These are phyloP conservation scores for Entomortierella lignicola DNA, from an alignment of 192 early-diverging fungal species.

Conservation along the genomic window DNA sequence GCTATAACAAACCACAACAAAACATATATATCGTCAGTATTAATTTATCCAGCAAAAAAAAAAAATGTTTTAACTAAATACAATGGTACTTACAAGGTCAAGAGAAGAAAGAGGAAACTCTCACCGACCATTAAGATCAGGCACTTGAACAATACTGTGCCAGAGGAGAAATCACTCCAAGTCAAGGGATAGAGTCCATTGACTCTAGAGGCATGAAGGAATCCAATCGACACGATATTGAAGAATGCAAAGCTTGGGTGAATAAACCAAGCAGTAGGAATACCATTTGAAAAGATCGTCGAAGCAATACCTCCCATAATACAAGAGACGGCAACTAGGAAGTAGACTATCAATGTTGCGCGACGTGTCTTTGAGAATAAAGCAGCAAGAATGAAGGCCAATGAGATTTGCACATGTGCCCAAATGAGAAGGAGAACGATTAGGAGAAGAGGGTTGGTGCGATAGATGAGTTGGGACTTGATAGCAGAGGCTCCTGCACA, in stretches of 20 bases:
- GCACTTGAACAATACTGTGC: constrained; percentile 17
- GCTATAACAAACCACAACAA: neutral
- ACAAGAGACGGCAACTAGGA: constrained; percentile 36
- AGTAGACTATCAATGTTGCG: constrained; percentile 37
- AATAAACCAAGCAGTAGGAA: constrained; percentile 33
- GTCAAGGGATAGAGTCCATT: constrained; percentile 34
- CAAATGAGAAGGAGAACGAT: constrained; percentile 27
- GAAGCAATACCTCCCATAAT: constrained; percentile 23
- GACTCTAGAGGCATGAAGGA: constrained; percentile 11
- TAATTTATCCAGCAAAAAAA: too few species aligned
- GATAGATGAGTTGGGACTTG: constrained; percentile 21
- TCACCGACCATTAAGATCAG: constrained; percentile 33
- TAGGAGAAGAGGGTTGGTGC: constrained; percentile 22
- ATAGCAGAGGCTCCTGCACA: constrained; percentile 25
- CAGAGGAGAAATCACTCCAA: constrained; percentile 23
- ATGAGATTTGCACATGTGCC: constrained; percentile 29
- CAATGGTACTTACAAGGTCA: constrained; percentile 34
- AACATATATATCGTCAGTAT: too few species aligned
- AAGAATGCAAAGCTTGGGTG: constrained; percentile 44
- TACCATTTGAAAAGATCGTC: constrained; percentile 26
- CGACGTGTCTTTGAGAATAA: constrained; percentile 39
- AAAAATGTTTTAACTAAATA: neutral
- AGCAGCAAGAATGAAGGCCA: constrained; percentile 24
- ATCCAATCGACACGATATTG: constrained; percentile 11
- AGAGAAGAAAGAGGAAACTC: constrained; percentile 26